Evolutionary conservation across 495 filamentous ascomycete species (phyloP).

Genomic region (Daldinia loculata): DNA sequence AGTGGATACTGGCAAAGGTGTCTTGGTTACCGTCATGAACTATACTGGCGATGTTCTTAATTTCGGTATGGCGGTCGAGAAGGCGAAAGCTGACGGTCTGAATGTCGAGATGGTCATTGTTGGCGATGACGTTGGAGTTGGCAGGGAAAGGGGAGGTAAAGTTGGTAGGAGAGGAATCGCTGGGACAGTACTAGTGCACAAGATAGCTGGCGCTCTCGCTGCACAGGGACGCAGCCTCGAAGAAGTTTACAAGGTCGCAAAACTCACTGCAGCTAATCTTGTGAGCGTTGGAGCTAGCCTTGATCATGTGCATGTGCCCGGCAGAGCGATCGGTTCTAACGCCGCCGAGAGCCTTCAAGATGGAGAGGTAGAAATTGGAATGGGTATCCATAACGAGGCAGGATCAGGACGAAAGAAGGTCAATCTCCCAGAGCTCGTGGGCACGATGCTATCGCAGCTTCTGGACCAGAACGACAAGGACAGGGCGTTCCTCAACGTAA

Average conservation of each 20-base stretch:
- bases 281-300: conserved; percentile 88
- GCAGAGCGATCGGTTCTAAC: conserved; percentile 60
- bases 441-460: conserved; percentile 81
- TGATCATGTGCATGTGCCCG: conserved; percentile 92
- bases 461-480: conserved; percentile 82
- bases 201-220: conserved; percentile 88
- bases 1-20: conserved; percentile 74
- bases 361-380: conserved; percentile 90
- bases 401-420: conserved; percentile 77
- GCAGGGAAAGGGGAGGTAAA: conserved; percentile 81
- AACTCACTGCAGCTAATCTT: conserved; percentile 75
- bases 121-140: conserved; percentile 95
- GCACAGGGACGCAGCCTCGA: conserved; percentile 69
- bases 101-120: conserved; percentile 93
- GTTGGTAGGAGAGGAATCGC: conserved; percentile 92
- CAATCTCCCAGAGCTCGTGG: conserved; percentile 74
- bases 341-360: conserved; percentile 63
- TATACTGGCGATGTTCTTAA: conserved; percentile 89
- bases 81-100: conserved; percentile 82
- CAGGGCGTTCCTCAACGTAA: conserved; percentile 77
- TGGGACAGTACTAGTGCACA: conserved; percentile 87
- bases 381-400: conserved; percentile 98
- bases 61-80: conserved; percentile 94
- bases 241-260: conserved; percentile 76
- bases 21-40: conserved; percentile 75